phyloP scores from a whole-genome alignment of 169 alveolate genomes.

The Eimeria acervulina region DNA sequence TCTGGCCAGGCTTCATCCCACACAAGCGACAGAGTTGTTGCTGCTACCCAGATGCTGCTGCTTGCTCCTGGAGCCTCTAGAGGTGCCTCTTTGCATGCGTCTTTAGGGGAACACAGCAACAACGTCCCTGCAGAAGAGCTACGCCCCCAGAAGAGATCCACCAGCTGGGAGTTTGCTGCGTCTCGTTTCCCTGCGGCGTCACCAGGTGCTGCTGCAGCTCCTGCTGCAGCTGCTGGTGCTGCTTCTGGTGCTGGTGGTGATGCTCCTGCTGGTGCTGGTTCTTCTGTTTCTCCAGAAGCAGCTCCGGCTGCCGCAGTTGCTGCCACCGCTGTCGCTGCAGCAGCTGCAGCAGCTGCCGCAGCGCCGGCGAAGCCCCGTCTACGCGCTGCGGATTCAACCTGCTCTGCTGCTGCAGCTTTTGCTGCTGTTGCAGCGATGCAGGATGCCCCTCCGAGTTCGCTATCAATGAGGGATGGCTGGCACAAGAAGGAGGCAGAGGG shows the following conservation, averaged over 20 bases:
- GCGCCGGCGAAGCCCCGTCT: not conserved
- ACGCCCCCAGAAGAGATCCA: not conserved
- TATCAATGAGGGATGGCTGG: not conserved
- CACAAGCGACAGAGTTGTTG: not conserved
- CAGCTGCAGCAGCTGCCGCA: not conserved
- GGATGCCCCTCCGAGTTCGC: not conserved
- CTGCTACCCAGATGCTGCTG: constrained; percentile 64
- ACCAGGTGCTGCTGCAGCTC: constrained; percentile 21
- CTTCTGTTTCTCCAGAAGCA: not conserved
- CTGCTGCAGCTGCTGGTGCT: constrained; percentile 28
- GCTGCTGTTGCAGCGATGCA: not conserved
- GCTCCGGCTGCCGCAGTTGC: constrained; percentile 10
- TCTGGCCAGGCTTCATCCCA: constrained; percentile 49
- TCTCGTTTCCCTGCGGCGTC: not conserved
- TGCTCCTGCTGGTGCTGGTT: not conserved
- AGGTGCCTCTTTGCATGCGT: not conserved
- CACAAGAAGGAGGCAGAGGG: constrained; percentile 41
- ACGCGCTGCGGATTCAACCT: constrained; percentile 23
- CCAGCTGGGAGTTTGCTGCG: not conserved
- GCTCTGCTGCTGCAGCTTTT: not conserved
- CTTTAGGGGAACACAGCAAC: not conserved
- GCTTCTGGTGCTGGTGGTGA: not conserved
- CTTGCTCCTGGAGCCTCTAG: not conserved
- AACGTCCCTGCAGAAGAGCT: constrained; percentile 23
- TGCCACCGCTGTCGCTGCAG: not conserved